Percentiles rank a stretch among this genome's conserved stretches.
Evolutionary conservation across 176 grass and related monocot genomes (phyloP).

Genomic region (Rhynchospora pubera): DNA sequence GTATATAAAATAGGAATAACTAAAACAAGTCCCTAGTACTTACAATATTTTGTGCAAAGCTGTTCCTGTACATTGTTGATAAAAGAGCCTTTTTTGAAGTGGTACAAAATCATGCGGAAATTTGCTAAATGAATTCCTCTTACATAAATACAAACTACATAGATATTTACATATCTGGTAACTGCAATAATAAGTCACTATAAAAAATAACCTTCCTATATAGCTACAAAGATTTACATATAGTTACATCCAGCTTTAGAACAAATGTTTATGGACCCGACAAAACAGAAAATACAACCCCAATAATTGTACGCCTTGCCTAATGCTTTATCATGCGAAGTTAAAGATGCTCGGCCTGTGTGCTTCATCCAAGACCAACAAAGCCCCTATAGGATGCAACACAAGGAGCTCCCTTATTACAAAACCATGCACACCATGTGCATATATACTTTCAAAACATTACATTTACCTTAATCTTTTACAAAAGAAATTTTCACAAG

Average conservation of each 20-base stretch:
- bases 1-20: not conserved
- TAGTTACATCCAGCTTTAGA: not conserved
- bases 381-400: slow-evolving; percentile 11
- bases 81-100: not conserved
- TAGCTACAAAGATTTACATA: slow-evolving; percentile 17
- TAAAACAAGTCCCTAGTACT: not conserved
- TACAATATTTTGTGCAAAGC: not conserved
- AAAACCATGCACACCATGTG: not conserved
- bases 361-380: slow-evolving; percentile 8
- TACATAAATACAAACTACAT: not conserved
- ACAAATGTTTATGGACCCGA: not conserved
- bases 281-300: slow-evolving; percentile 8
- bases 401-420: slow-evolving; percentile 15
- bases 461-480: not conserved
- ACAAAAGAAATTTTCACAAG: not conserved
- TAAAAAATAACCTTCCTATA: not conserved
- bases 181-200: slow-evolving; percentile 4
- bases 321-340: slow-evolving; percentile 14
- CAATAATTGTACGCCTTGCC: not conserved
- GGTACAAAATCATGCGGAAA: slow-evolving; percentile 6
- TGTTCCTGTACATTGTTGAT: not conserved
- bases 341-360: slow-evolving; percentile 1
- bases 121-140: not conserved
- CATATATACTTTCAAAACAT: not conserved
- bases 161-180: not conserved